Base-by-base conservation (phyloP, 2,329 filamentous ascomycete genomes). In the Diplodia sapinea region DNA sequence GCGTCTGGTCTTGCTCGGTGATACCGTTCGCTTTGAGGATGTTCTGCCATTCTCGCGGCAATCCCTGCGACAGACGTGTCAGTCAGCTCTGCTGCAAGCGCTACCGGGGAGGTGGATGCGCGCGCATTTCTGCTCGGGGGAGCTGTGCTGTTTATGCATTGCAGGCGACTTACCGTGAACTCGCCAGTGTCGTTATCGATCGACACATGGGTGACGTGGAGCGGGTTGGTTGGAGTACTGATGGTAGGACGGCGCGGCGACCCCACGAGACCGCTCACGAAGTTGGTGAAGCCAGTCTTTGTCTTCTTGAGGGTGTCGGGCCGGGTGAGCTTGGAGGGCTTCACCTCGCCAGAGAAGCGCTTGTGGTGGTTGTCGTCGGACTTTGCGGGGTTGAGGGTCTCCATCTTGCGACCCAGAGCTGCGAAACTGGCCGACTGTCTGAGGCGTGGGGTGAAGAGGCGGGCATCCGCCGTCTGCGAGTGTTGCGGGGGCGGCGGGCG, bases 1-100 rank as follows among this genome's bases (percentile, higher is more conserved):
- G 91, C 78, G 94, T 92, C 79, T 96, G 91, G 78, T 98, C 95
- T 81, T 95, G 94, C 81, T 97, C 93, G 33, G 94, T 92, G 74
- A 99, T 97, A 71, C 95, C 95, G 79, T 92, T 97, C 79, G 97
- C 94, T 81, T 94, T 92, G 76, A 99, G 88, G 77, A 97, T 87
- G 70, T 93, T 90, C 81, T 98, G 94, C 95, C 95, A 99, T 86
- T 98, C 95, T 80, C 95, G 96, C 20, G 95, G 95, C 33, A 99
- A 86, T 71, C 95, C 95, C 93, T 95, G 73, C 13, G 47, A 54
- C 40, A 59, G 54, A 59, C 47, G 55, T 68, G 67, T 68, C 67
- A 65, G 67, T 55, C 49, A 36, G 43, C 17, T 20, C 29, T n/a
- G 54, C 29, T 43, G 29, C 40, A 40, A 38, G 36, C 8, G 36